These are phyloP conservation scores for Ailanthus altissimus DNA, from an alignment of 345 rosid species.

Conservation along the genomic window DNA sequence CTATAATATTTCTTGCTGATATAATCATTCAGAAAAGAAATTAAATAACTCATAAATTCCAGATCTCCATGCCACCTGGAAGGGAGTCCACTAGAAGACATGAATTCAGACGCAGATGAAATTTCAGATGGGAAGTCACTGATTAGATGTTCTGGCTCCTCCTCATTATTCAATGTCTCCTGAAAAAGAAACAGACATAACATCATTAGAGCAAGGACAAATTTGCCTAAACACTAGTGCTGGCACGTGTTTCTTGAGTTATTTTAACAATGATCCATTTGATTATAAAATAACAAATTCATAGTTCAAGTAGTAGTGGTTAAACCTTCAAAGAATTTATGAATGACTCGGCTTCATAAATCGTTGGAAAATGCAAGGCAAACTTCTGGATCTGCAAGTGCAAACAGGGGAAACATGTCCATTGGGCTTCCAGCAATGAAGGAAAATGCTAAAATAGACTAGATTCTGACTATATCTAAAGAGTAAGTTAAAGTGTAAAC, in stretches of 20 bases:
- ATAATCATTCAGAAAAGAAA: conserved; percentile 3
- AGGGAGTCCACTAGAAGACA: conserved; percentile 31
- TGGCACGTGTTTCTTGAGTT: background rate
- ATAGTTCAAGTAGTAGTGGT: conserved; percentile 17
- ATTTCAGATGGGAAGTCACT: conserved; percentile 46
- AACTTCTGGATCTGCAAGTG: conserved; percentile 96
- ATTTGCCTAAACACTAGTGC: background rate
- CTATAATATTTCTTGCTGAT: background rate
- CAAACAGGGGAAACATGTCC: conserved; percentile 22
- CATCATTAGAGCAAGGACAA: conserved; percentile 14
- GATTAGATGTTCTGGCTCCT: conserved; percentile 37
- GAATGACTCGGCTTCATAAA: conserved; percentile 57
- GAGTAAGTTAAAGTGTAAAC: background rate
- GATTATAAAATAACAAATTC: background rate
- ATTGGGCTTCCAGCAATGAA: background rate
- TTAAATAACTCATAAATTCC: background rate
- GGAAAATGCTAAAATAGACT: conserved; percentile 12
- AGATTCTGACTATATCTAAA: background rate
- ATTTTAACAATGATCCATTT: background rate
- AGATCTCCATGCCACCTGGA: conserved; percentile 43
- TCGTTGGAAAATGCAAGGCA: conserved; percentile 60
- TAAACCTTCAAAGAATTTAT: conserved; percentile 56
- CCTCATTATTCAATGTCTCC: conserved; percentile 44
- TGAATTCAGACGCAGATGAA: conserved; percentile 48
- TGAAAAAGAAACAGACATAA: conserved; percentile 31